Evolutionary conservation across 129 eudicot genomes (phyloP), one percentile per base, ranked within the genome.

Genomic region (Chrysanthemum seticuspe): DNA sequence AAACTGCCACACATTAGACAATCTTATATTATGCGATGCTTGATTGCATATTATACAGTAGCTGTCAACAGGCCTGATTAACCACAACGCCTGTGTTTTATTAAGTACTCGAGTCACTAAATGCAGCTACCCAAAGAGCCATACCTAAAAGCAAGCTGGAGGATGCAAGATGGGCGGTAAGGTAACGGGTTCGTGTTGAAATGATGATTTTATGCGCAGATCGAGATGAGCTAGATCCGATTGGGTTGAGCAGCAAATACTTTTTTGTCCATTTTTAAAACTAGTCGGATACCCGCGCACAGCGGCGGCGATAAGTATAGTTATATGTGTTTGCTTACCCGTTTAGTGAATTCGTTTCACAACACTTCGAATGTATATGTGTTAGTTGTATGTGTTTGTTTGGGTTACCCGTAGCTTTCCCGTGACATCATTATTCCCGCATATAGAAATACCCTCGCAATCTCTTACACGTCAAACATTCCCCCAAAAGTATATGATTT

Each of bases 31-130:
- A 61, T 49, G 5, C 2, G 69, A 61, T 12, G 16, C 18, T n/a
- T 47, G 54, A 52, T 50, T 62, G 50, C 70, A 49, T 62, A 13
- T 52, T 47, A 12, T 51, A 31, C 16, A 27, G 14, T 74, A 62
- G 21, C 62, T 61, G 13, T 9, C 13, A 61, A 61, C 13, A 61
- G 47, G 31, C 31, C 47, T 40, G n/a, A 61, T 61, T 11, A 52
- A 65, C 70, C 34, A 15, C 11, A 44, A 18, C 5, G 70, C 8
- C 40, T 53, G 4, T 40, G 52, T 40, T 44, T 18, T 65, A 44
- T 65, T 15, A 15, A 65, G 55, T 19, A 16, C 6, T 45, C 3
- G 70, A 45, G 34, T 10, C 14, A 4, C 13, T 45, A 9, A 40
- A 47, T 44, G n/a, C n/a, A 40, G 10, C 70, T n/a, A 45, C 9